These are phyloP conservation scores for Taphrina confusa DNA, from an alignment of 1,139 yeast species.

Conservation along the genomic window DNA sequence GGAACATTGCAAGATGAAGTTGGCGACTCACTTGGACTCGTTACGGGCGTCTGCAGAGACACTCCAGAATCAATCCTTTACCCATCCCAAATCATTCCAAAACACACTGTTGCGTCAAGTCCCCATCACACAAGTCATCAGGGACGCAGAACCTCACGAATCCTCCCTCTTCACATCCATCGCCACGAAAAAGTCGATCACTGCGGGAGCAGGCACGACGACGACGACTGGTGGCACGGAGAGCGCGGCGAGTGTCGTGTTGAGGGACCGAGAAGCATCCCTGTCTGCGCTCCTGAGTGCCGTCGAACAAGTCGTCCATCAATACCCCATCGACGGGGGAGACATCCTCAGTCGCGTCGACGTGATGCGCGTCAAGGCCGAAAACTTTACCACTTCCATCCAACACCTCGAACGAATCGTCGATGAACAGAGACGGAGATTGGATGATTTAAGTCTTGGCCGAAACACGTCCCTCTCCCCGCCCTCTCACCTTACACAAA, in stretches of 20 bases:
- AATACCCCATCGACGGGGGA: conserved; percentile 9
- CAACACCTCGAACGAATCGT: conserved; percentile 12
- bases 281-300: conserved; percentile 6
- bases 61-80: conserved; percentile 9
- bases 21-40: conserved; percentile 6
- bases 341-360: conserved; percentile 18
- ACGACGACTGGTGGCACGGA: neutral
- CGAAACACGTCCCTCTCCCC: neutral
- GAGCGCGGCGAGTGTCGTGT: neutral
- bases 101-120: conserved; percentile 19
- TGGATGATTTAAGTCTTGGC: conserved; percentile 5
- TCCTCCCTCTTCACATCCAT: conserved; percentile 12
- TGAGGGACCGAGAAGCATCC: conserved; percentile 6
- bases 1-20: conserved; percentile 1
- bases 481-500: neutral
- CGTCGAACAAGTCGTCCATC: conserved; percentile 1
- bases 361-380: conserved; percentile 18
- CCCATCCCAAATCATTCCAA: conserved; percentile 22
- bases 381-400: neutral
- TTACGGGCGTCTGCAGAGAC: neutral
- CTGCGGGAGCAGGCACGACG: neutral
- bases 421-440: conserved; percentile 13
- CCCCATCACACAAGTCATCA: conserved; percentile 22
- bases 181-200: neutral
- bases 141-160: conserved; percentile 34